Evolutionary conservation across 345 rosid genomes (phyloP).

Genomic region (Hibiscus mutabilis): DNA sequence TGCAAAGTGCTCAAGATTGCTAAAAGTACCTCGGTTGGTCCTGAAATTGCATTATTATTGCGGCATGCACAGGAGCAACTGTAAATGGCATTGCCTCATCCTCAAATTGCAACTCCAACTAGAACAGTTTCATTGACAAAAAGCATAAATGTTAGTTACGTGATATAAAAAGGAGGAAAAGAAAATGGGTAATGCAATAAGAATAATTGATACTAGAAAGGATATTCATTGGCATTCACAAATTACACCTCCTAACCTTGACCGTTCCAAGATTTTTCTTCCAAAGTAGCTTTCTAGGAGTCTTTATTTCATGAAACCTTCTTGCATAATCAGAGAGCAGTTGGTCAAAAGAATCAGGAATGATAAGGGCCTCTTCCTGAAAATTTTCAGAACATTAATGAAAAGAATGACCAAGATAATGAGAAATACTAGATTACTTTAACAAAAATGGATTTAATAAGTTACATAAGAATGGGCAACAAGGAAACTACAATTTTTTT

Average conservation of each 20-base stretch:
- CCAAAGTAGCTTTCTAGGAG: conserved; percentile 94
- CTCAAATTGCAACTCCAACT: conserved; percentile 94
- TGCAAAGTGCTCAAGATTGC: conserved; percentile 5
- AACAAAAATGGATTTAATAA: background rate
- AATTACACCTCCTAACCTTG: conserved; percentile 42
- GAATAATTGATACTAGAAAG: background rate
- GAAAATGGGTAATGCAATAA: background rate
- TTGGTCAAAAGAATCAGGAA: conserved; percentile 69
- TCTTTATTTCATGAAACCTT: conserved; percentile 74
- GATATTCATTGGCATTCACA: background rate
- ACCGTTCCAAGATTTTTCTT: conserved; percentile 95
- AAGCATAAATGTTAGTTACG: background rate
- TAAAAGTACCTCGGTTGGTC: conserved; percentile 59
- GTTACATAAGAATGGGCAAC: background rate
- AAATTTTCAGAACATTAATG: conserved; percentile 15
- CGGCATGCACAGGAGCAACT: conserved; percentile 85
- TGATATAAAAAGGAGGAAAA: background rate
- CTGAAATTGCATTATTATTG: conserved; percentile 90
- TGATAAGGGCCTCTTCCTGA: conserved; percentile 77
- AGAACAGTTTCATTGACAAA: conserved; percentile 21
- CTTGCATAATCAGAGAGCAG: conserved; percentile 76
- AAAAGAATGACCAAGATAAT: background rate
- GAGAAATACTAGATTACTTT: background rate
- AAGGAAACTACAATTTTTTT: background rate
- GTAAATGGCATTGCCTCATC: conserved; percentile 70